Conservation (phyloP, 345 rosid genomes). For the Turnera subulata region DNA sequence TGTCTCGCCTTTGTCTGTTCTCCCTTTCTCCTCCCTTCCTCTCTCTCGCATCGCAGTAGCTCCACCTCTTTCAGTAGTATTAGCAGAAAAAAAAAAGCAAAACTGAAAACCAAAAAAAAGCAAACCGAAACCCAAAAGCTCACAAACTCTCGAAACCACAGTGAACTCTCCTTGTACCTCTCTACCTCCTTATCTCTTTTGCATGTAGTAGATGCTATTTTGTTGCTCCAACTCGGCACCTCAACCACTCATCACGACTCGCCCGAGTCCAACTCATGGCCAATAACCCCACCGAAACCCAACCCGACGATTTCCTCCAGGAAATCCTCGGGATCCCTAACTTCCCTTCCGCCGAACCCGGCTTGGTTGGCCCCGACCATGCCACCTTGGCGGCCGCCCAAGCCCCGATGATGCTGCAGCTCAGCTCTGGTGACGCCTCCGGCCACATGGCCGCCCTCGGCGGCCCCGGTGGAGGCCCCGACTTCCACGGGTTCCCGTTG, state of each 20-base stretch:
- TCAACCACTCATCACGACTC: slow-evolving; percentile 26
- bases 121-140: slow-evolving; percentile 1
- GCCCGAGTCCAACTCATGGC: slow-evolving; percentile 50
- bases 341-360: slow-evolving; percentile 56
- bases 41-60: neutral
- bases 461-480: slow-evolving; percentile 37
- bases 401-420: slow-evolving; percentile 83
- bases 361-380: slow-evolving; percentile 41
- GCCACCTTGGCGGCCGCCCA: slow-evolving; percentile 42
- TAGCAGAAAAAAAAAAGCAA: neutral
- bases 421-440: slow-evolving; percentile 69
- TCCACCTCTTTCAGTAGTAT: neutral
- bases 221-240: slow-evolving; percentile 15
- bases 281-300: slow-evolving; percentile 59
- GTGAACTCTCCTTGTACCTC: neutral
- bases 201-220: slow-evolving; percentile 38
- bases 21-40: neutral
- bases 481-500: slow-evolving; percentile 78
- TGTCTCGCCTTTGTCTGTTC: neutral
- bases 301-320: slow-evolving; percentile 85
- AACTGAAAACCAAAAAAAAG: neutral
- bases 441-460: slow-evolving; percentile 46
- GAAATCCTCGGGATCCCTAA: slow-evolving; percentile 76
- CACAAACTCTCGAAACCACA: neutral
- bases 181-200: slow-evolving; percentile 4